Base-by-base conservation (phyloP, 148 eudicot genomes). In the Camellia sinensis region DNA sequence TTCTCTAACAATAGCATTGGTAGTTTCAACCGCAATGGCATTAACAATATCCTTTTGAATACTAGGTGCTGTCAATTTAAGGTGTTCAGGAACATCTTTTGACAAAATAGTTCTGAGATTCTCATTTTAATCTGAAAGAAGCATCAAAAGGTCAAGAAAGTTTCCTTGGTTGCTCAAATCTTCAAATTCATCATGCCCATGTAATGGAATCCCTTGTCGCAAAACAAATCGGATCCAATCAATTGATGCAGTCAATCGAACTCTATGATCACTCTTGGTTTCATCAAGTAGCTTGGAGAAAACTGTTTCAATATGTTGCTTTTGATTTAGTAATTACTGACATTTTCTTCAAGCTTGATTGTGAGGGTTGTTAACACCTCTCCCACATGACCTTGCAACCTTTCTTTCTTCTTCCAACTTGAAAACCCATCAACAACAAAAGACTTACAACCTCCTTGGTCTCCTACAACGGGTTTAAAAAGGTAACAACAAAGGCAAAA, bases 71-170 rank as follows among this genome's bases (percentile, higher is more conserved):
- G 17, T 63, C 29, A 72, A 37, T 6, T 61, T 63, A 1, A 45
- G 21, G 46, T 64, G 59, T 56, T 14, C 67, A 56, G 9, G 72
- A 7, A 0, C 71, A 73, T 80, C 73, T 3, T 62, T 13, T 66
- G 73, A 74, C 0, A 22, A 48, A 14, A 37, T 78, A 3, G 10
- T 18, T 12, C 61, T 80, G 0, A 80, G 4, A 19, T 73, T n/a
- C 18, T 60, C 82, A 50, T 73, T 80, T 10, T 73, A 59, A 48
- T 80, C 29, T 6, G 78, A 43, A 48, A 80, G 37, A 63, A 73
- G 52, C 4, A 13, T 2, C 15, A 80, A 21, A 21, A 52, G 48
- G 0, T 48, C 50, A 40, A 62, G 21, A 71, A 79, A 71, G 41
- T 79, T 70, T 57, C 61, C 43, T 61, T 44, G 18, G 43, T 59